Evolutionary conservation across 805 yeast genomes (phyloP), one percentile per base, ranked within the genome.

Genomic region (Wickerhamiella galacta): DNA sequence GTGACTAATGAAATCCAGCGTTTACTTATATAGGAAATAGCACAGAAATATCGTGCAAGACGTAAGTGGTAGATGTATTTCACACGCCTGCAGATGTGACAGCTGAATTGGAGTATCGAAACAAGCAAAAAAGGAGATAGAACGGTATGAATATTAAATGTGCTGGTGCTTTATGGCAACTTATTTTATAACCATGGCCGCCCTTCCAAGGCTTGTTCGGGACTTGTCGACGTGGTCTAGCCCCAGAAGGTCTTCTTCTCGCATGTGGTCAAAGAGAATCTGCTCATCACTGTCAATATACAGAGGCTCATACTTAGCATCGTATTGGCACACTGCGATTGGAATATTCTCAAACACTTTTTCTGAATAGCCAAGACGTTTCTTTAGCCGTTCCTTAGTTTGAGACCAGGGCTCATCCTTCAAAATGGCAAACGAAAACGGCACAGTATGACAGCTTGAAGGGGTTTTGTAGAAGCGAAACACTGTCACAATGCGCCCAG

Each of bases 151-250:
- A n/a, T n/a, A n/a, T n/a, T n/a, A n/a, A n/a, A n/a, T n/a, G n/a
- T n/a, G n/a, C n/a, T n/a, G n/a, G n/a, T n/a, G n/a, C n/a, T n/a
- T n/a, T n/a, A n/a, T n/a, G n/a, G n/a, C n/a, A n/a, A n/a, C 3
- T 25, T 34, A 45, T 18, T 44, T 43, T n/a, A 45, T 45, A 11
- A 38, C 44, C n/a, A 46, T 38, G 9, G 44, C 40, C 24, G 43
- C 42, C 28, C 39, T 43, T 3, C 38, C 43, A 11, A 12, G 27
- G 8, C 16, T 20, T 16, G 22, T 17, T 5, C 43, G 35, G 14
- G 39, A 36, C 47, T 90, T 68, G 50, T 82, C 95, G 1, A 90
- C 83, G 47, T 81, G 93, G 49, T 90, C 95, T 49, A 90, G 60
- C 18, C 85, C 92, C 32, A 90, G 57, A 20, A 61, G 63, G 37